phyloP scores from a whole-genome alignment of 2,329 filamentous ascomycete genomes.

The Cordyceps fumosorosea region DNA sequence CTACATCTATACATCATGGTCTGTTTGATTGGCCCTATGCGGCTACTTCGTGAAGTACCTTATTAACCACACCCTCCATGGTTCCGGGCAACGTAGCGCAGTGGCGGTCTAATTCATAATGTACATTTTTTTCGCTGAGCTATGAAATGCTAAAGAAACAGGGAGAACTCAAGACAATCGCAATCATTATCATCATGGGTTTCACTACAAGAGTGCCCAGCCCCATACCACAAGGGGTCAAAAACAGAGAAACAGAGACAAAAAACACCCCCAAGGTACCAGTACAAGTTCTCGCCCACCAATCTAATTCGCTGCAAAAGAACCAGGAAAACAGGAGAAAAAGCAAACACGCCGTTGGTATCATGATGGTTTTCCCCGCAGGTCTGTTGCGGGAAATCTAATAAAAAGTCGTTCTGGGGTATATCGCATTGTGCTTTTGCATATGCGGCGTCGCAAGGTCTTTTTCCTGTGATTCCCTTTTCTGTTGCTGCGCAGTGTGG shows the following conservation, averaged over 20 bases:
- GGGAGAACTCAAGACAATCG: conserved; percentile 5
- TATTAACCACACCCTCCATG: no score
- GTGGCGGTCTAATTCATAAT: no score
- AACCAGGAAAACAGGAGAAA: neutral
- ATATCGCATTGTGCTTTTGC: neutral
- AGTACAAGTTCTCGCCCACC: neutral
- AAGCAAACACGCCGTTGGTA: conserved; percentile 10
- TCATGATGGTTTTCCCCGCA: neutral
- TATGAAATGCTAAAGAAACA: conserved; percentile 13
- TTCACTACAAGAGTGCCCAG: neutral
- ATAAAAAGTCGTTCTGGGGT: neutral
- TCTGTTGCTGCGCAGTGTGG: neutral
- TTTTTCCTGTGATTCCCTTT: conserved; percentile 7
- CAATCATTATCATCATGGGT: conserved; percentile 13
- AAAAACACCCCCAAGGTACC: neutral
- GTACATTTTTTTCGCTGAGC: neutral
- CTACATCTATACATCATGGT: no score
- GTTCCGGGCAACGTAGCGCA: no score
- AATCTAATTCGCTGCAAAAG: neutral
- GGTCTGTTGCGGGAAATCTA: neutral
- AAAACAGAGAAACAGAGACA: neutral
- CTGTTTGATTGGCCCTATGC: no score
- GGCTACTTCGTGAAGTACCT: no score
- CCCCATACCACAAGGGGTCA: neutral
- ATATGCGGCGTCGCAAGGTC: conserved; percentile 3